Base-by-base conservation (phyloP, 2,329 filamentous ascomycete species). In the Diplodia corticola region DNA sequence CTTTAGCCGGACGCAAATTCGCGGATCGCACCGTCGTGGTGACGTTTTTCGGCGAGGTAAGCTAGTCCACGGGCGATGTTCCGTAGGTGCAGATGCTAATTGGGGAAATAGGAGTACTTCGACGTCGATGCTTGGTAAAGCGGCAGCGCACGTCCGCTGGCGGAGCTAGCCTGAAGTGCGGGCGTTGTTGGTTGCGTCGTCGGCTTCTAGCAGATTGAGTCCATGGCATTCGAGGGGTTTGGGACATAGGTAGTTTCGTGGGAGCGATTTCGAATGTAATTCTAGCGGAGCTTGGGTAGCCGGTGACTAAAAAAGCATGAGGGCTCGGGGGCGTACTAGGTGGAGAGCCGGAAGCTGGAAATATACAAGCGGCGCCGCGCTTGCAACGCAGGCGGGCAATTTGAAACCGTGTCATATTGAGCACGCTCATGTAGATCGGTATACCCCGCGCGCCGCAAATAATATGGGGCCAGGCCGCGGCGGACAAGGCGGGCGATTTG, bases 1-100 rank as follows among this genome's bases (percentile, higher is more conserved):
- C 92, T n/a, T 83, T 99, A 72, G 95, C 96, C 33, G 95, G 95
- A 54, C 87, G 96, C 70, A 97, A 98, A 77, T 99, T 99, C 77
- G 91, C 93, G 0, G 92, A 98, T 80, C 88, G 96, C 72, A 99
- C 95, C 3, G 96, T 99, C 30, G 93, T 99, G 13, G 93, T 92
- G 2, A 98, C 95, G 4, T 97, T 95, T 80, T 99, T 97, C 78
- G 91, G 93, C 24, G 96, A 98, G 86, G 91, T 92, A 82, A 78
- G 30, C 35, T 28, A 13, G n/a, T 50, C 3, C 30, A 5, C 20
- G 15, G 10, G n/a, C 28, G 17, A n/a, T 35, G 63, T 5, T 51
- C 24, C 13, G 4, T 28, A 20, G 44, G 4, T 13, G 17, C n/a
- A 15, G 12, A 50, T n/a, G n/a, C 64, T 68, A 33, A 69, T 22